A percentile compares a stretch with the other conserved stretches of the same genome.
Conservation (phyloP, 2,329 filamentous ascomycete genomes). For the Colletotrichum agaves region DNA sequence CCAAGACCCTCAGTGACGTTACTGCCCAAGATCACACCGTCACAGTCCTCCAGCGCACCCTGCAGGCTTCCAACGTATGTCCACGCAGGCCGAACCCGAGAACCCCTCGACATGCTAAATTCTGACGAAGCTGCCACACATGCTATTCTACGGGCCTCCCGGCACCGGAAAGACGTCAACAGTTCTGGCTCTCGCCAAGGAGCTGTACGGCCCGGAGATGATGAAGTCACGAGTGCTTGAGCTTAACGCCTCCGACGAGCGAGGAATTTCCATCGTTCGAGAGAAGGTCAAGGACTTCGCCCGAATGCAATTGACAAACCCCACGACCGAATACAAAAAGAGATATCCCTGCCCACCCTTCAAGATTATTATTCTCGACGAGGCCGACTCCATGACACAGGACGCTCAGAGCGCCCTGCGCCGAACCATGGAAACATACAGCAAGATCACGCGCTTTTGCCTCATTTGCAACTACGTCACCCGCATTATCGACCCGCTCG, state of each 20-base stretch:
- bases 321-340: constrained; percentile 73
- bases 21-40: constrained; percentile 98
- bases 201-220: constrained; percentile 95
- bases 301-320: constrained; percentile 89
- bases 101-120: constrained; percentile 18
- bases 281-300: constrained; percentile 99
- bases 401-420: constrained; percentile 94
- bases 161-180: constrained; percentile 99
- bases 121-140: constrained; percentile 80
- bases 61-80: constrained; percentile 90
- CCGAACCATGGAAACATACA: constrained; percentile 98
- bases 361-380: constrained; percentile 98
- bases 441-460: constrained; percentile 95
- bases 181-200: constrained; percentile 94
- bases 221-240: constrained; percentile 96
- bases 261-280: constrained; percentile 94
- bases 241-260: constrained; percentile 98
- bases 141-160: constrained; percentile 98
- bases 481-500: constrained; percentile 95
- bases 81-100: not conserved
- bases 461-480: constrained; percentile 99
- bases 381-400: constrained; percentile 99
- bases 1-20: constrained; percentile 93
- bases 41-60: constrained; percentile 87
- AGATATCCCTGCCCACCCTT: constrained; percentile 95